A percentile compares a stretch with the other conserved stretches of the same genome.
Conservation (phyloP, 2,329 filamentous ascomycete species). For the Trichophaea hybrida region DNA sequence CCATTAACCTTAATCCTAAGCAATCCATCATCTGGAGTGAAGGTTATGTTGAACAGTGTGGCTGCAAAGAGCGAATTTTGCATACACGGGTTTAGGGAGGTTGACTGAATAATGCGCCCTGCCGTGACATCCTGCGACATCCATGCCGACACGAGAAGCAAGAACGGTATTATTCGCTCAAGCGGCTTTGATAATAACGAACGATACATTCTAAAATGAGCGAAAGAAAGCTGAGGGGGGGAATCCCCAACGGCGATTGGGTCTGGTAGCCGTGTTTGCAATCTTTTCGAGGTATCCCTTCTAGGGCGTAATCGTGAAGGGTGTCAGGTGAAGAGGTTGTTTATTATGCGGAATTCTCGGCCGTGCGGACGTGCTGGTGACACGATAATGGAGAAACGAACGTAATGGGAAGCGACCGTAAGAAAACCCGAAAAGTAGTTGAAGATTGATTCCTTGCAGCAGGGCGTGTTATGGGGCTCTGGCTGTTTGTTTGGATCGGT, state of each 20-base stretch:
- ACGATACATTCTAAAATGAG: slow-evolving; percentile 27
- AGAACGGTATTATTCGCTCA: slow-evolving; percentile 17
- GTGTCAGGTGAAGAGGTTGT: not conserved
- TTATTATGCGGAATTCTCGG: slow-evolving; percentile 7
- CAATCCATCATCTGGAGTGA: slow-evolving; percentile 60
- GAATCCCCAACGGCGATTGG: slow-evolving; percentile 1
- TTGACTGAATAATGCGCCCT: slow-evolving; percentile 59
- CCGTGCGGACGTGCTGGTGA: too few relatives aligned
- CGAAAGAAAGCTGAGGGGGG: slow-evolving; percentile 16
- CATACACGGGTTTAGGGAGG: slow-evolving; percentile 73
- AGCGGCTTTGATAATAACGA: slow-evolving; percentile 21
- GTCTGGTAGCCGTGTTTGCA: not conserved
- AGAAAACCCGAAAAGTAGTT: too few relatives aligned
- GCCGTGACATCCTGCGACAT: slow-evolving; percentile 38
- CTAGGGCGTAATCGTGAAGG: not conserved
- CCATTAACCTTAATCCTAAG: slow-evolving; percentile 63
- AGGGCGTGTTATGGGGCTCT: too few relatives aligned
- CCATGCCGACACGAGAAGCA: slow-evolving; percentile 28
- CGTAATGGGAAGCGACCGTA: too few relatives aligned
- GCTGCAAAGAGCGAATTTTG: slow-evolving; percentile 73
- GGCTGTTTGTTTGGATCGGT: too few relatives aligned
- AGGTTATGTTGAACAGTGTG: slow-evolving; percentile 72
- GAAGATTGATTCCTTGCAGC: too few relatives aligned
- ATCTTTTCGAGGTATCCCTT: not conserved
- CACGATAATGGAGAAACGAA: too few relatives aligned